Evolutionary conservation across 306 rosid genomes (phyloP).

Genomic region (Canavalia ensiformis): DNA sequence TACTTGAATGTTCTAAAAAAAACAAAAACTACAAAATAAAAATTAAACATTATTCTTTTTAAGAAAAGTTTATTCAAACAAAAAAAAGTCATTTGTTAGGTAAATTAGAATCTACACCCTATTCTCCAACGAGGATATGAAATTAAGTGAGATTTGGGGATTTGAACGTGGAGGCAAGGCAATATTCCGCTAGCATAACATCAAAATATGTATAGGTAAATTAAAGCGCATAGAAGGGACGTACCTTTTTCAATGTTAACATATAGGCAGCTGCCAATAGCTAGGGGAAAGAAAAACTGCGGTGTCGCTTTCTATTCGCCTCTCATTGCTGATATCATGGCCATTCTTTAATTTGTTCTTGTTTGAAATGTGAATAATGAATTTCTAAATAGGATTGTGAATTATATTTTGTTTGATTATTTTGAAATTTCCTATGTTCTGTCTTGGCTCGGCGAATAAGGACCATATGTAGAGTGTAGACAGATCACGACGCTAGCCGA

Average conservation of each 20-base stretch:
- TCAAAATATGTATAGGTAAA: neutral
- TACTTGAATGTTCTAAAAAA: neutral
- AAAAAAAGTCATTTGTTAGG: conserved; percentile 7
- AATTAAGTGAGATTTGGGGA: neutral
- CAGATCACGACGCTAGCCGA: neutral
- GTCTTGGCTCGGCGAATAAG: conserved; percentile 32
- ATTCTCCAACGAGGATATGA: neutral
- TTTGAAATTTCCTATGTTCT: conserved; percentile 10
- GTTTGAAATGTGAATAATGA: conserved; percentile 9
- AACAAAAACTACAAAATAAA: neutral
- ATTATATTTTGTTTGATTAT: conserved; percentile 11
- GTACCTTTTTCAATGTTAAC: neutral
- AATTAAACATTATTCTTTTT: no score
- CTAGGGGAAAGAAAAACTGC: neutral
- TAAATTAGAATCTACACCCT: neutral
- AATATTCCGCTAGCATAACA: neutral
- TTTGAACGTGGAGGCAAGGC: neutral
- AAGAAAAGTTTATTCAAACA: neutral
- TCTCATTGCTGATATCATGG: neutral
- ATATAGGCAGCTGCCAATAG: neutral
- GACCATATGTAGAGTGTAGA: conserved; percentile 13
- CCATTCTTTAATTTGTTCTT: neutral
- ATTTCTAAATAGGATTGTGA: neutral
- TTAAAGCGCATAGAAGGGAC: conserved; percentile 7
- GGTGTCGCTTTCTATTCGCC: neutral